These are phyloP conservation scores for Ceriops decandra DNA, from an alignment of 345 rosid genomes.

Conservation along the genomic window DNA sequence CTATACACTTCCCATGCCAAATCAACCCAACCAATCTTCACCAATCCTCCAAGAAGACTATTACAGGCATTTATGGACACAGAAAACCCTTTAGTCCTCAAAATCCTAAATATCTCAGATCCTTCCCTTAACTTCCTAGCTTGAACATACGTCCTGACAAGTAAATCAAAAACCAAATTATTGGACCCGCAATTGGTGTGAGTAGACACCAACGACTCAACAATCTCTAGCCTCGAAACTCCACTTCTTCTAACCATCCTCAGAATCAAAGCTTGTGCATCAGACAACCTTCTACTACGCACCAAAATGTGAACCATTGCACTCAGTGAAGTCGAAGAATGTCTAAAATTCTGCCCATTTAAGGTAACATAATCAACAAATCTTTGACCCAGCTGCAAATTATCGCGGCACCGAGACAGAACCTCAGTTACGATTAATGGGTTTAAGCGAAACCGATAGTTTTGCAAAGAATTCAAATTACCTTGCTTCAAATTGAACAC, in stretches of 20 bases:
- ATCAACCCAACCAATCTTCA: slow-evolving; percentile 60
- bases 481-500: slow-evolving; percentile 50
- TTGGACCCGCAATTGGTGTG: slow-evolving; percentile 28
- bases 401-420: background rate
- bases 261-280: slow-evolving; percentile 71
- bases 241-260: slow-evolving; percentile 79
- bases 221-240: slow-evolving; percentile 51
- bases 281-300: slow-evolving; percentile 52
- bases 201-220: slow-evolving; percentile 47
- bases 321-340: slow-evolving; percentile 55
- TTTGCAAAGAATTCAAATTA: slow-evolving; percentile 30
- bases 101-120: slow-evolving; percentile 17
- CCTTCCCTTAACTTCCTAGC: slow-evolving; percentile 80
- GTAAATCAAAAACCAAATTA: slow-evolving; percentile 59
- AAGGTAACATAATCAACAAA: background rate
- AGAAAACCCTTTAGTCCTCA: slow-evolving; percentile 27
- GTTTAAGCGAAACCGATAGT: slow-evolving; percentile 40
- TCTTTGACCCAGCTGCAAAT: background rate
- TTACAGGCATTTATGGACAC: slow-evolving; percentile 62
- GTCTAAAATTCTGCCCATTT: slow-evolving; percentile 42
- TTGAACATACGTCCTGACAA: slow-evolving; percentile 66
- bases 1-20: slow-evolving; percentile 50
- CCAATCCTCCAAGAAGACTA: slow-evolving; percentile 67
- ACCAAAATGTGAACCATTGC: slow-evolving; percentile 60
- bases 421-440: slow-evolving; percentile 47